phyloP scores from a whole-genome alignment of 139 green algal species.

The Picochlorum costavermella region DNA sequence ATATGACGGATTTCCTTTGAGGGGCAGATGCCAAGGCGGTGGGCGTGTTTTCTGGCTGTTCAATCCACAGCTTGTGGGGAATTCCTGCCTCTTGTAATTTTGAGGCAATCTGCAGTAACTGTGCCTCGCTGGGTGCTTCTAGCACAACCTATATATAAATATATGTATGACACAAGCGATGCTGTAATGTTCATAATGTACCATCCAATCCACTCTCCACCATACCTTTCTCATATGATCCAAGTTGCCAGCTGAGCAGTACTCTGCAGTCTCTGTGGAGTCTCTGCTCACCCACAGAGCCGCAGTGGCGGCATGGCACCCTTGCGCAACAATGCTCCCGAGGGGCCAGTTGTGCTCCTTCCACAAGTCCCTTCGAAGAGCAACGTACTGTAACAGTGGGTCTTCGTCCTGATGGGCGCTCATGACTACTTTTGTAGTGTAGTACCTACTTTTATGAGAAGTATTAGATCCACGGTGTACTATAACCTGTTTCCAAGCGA shows the following conservation, averaged over 20 bases:
- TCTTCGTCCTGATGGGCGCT: not conserved
- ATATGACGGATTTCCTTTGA: conserved; percentile 53
- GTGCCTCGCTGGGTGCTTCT: conserved; percentile 77
- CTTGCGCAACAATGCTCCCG: conserved; percentile 87
- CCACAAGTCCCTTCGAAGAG: conserved; percentile 87
- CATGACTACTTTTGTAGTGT: not conserved
- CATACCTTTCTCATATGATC: conserved; percentile 91
- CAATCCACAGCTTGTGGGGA: conserved; percentile 85
- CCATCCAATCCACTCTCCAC: not conserved
- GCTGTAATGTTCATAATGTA: not conserved
- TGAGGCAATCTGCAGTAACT: conserved; percentile 58
- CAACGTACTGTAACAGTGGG: conserved; percentile 78
- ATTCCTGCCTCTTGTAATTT: conserved; percentile 69
- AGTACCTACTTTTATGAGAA: too few relatives aligned
- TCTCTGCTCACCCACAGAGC: conserved; percentile 67
- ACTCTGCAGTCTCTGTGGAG: conserved; percentile 39
- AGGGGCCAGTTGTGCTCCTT: conserved; percentile 72
- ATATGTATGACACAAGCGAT: not conserved
- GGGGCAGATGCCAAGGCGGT: conserved; percentile 87
- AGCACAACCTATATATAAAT: conserved; percentile 61
- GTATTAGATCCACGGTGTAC: too few relatives aligned
- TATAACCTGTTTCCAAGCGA: too few relatives aligned
- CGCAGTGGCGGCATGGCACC: conserved; percentile 77
- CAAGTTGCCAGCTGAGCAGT: conserved; percentile 59
- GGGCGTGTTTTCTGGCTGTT: conserved; percentile 87